Conservation (phyloP, 2,329 filamentous ascomycete genomes). For the Ceratocystis alfenasii region DNA sequence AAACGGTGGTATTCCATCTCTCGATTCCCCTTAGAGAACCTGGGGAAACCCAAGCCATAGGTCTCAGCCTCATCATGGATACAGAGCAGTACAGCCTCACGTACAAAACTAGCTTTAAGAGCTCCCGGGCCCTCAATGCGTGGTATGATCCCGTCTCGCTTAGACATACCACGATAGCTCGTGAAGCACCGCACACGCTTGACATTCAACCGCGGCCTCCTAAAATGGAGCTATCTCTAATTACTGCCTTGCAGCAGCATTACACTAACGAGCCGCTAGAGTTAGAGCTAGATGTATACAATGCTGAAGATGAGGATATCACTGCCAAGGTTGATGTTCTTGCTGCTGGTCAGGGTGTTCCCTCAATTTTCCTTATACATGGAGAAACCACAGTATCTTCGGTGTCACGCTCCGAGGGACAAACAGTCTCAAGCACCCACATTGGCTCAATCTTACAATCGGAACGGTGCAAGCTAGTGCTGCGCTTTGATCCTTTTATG, state of each 20-base stretch:
- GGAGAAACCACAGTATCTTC: conserved; percentile 30
- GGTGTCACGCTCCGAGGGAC: conserved; percentile 32
- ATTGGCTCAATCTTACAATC: conserved; percentile 40
- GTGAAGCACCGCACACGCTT: conserved; percentile 44
- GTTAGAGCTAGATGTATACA: conserved; percentile 58
- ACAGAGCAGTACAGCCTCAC: conserved; percentile 55
- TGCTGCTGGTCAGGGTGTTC: conserved; percentile 47
- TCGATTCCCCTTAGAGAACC: conserved; percentile 66
- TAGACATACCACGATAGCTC: conserved; percentile 36
- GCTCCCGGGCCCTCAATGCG: conserved; percentile 32
- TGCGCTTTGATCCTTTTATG: conserved; percentile 41
- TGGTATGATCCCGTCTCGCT: conserved; percentile 40
- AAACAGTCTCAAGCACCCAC: conserved; percentile 33
- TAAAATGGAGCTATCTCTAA: conserved; percentile 66
- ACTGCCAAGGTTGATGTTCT: conserved; percentile 58
- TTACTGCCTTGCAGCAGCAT: conserved; percentile 55
- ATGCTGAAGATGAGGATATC: conserved; percentile 72
- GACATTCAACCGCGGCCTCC: conserved; percentile 79
- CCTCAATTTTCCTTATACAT: conserved; percentile 35
- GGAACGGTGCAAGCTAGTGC: conserved; percentile 33
- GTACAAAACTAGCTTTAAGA: conserved; percentile 47
- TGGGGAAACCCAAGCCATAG: conserved; percentile 58
- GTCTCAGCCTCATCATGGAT: conserved; percentile 50
- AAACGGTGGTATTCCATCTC: conserved; percentile 60
- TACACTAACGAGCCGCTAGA: conserved; percentile 71